Conservation (phyloP, 345 rosid species). For the Melaleuca quinquenervia region DNA sequence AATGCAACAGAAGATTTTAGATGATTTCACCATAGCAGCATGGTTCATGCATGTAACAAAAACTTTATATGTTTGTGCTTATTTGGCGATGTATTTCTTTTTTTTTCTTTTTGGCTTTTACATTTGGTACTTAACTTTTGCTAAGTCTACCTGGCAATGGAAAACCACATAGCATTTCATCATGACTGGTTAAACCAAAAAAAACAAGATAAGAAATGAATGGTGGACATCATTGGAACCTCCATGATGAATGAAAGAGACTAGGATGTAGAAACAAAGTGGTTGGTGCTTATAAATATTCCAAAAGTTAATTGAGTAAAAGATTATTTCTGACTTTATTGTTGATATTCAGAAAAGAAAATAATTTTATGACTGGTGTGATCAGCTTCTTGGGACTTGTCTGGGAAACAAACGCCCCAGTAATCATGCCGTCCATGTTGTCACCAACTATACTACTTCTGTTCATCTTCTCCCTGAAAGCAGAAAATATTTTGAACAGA, state of each 20-base stretch:
- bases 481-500: neutral
- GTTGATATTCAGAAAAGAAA: neutral
- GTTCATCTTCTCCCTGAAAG: neutral
- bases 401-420: neutral
- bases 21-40: neutral
- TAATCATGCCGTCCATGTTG: neutral
- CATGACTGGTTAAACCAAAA: neutral
- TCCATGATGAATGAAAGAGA: neutral
- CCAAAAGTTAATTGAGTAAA: neutral
- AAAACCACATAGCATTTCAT: neutral
- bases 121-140: neutral
- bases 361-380: neutral
- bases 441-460: neutral
- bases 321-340: neutral
- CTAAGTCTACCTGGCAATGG: neutral
- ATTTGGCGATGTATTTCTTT: neutral
- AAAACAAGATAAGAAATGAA: neutral
- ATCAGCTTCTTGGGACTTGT: neutral
- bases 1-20: neutral
- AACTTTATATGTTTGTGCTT: neutral
- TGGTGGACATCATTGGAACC: neutral
- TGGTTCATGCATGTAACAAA: neutral
- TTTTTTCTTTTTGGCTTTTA: neutral
- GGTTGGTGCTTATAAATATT: neutral
- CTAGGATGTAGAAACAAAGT: neutral